Conservation (phyloP, 2,329 filamentous ascomycete genomes). For the Cyclaneusma minus region DNA sequence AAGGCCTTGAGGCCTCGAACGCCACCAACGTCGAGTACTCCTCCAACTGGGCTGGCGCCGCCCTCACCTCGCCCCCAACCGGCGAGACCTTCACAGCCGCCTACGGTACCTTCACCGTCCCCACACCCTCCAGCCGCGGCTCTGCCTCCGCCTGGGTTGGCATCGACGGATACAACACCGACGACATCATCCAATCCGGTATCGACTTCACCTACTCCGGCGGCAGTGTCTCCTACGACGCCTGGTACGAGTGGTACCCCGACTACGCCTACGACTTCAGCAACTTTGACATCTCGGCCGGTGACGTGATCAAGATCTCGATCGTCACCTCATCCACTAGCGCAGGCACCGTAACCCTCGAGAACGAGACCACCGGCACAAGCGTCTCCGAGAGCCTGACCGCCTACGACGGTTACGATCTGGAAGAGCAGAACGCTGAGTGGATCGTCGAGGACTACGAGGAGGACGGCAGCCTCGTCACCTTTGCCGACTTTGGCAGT, state of each 20-base stretch:
- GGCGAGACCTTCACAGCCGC: constrained; percentile 35
- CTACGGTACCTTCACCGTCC: constrained; percentile 35
- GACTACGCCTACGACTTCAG: constrained; percentile 37
- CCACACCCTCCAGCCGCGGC: constrained; percentile 28
- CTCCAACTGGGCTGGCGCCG: constrained; percentile 43
- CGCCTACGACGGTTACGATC: constrained; percentile 12
- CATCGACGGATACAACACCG: constrained; percentile 45
- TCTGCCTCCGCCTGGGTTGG: constrained; percentile 42
- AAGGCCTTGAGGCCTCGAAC: constrained; percentile 18
- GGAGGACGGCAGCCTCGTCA: constrained; percentile 21
- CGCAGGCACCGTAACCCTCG: constrained; percentile 25
- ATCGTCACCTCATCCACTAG: constrained; percentile 22
- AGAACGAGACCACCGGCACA: constrained; percentile 28
- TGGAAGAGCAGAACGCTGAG: constrained; percentile 29
- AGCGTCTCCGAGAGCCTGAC: constrained; percentile 24
- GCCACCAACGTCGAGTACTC: constrained; percentile 31
- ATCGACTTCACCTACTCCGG: constrained; percentile 36
- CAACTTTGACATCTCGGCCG: constrained; percentile 14
- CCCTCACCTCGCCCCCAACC: constrained; percentile 23
- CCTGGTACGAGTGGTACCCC: constrained; percentile 48
- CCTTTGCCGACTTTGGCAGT: constrained; percentile 29
- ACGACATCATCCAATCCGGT: constrained; percentile 43
- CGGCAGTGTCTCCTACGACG: constrained; percentile 28
- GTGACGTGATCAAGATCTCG: constrained; percentile 25
- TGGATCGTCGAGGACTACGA: constrained; percentile 36